Conservation (phyloP, 2,329 filamentous ascomycete genomes). For the Periglandula ipomoeae region DNA sequence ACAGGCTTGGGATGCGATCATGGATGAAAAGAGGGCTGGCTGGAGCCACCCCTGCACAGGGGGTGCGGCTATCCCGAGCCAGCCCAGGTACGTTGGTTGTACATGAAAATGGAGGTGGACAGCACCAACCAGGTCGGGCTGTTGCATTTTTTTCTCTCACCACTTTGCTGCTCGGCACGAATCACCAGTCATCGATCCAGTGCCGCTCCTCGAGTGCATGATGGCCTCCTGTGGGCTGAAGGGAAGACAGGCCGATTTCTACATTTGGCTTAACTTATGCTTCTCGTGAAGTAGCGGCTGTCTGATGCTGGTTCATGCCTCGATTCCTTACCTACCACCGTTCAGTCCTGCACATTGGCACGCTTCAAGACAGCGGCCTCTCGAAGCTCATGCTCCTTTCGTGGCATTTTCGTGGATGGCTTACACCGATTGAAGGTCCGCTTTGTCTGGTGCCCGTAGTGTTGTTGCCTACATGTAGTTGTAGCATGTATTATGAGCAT, state of each 20-base stretch:
- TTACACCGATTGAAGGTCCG: no score
- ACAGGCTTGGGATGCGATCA: background rate
- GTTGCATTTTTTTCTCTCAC: background rate
- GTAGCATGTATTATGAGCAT: no score
- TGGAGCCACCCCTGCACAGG: background rate
- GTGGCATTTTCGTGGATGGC: no score
- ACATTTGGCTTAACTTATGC: background rate
- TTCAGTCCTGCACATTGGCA: no score
- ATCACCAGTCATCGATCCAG: background rate
- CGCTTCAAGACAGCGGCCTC: no score
- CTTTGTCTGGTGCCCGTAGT: no score
- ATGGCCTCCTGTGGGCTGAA: background rate
- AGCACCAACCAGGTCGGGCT: background rate
- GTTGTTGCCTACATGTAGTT: no score
- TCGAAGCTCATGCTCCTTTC: no score
- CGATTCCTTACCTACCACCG: no score
- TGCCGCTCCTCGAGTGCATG: background rate
- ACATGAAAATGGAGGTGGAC: background rate
- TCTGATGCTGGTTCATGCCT: background rate
- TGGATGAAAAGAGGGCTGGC: slow-evolving; percentile 1
- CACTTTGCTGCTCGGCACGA: background rate
- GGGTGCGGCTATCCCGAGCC: background rate
- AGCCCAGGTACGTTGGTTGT: background rate
- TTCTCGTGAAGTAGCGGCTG: background rate
- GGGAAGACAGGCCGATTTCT: background rate